Conservation (phyloP, 495 filamentous ascomycete species). For the Hypoxylon cercidicola region DNA sequence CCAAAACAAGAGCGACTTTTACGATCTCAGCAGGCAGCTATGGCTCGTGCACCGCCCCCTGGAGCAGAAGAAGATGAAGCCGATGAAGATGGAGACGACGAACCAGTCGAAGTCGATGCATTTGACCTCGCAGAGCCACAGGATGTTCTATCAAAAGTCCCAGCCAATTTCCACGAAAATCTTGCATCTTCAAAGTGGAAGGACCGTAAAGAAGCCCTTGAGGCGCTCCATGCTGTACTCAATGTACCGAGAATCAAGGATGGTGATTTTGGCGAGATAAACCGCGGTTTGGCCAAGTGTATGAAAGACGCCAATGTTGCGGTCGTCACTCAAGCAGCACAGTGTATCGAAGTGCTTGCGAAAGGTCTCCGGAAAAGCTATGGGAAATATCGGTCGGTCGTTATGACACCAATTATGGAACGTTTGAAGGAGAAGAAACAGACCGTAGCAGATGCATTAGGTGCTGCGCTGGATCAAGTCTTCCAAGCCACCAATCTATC, state of each 20-base stretch:
- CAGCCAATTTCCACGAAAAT: conserved; percentile 82
- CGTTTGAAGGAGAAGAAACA: conserved; percentile 97
- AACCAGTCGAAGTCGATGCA: conserved; percentile 75
- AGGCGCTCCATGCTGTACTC: conserved; percentile 77
- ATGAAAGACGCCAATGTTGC: conserved; percentile 99
- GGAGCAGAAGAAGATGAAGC: conserved; percentile 66
- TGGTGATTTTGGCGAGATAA: conserved; percentile 84
- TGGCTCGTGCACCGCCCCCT: conserved; percentile 70
- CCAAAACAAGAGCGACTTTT: conserved; percentile 94
- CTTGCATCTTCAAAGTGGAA: conserved; percentile 96
- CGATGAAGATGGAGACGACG: conserved; percentile 72
- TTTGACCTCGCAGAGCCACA: conserved; percentile 93
- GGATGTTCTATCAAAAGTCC: conserved; percentile 85
- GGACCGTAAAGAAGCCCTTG: conserved; percentile 93
- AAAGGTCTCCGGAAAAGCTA: conserved; percentile 85
- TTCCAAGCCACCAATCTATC: conserved; percentile 80
- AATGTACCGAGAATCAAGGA: conserved; percentile 95
- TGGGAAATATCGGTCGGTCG: conserved; percentile 77
- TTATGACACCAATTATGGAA: conserved; percentile 90
- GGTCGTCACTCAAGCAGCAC: conserved; percentile 91
- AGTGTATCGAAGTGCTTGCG: conserved; percentile 92
- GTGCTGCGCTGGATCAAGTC: conserved; percentile 85
- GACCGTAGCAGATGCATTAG: conserved; percentile 85
- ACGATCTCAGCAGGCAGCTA: conserved; percentile 85
- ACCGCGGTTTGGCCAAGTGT: conserved; percentile 83